These are phyloP conservation scores for Acer saccharum DNA, from an alignment of 345 rosid genomes.

Conservation along the genomic window DNA sequence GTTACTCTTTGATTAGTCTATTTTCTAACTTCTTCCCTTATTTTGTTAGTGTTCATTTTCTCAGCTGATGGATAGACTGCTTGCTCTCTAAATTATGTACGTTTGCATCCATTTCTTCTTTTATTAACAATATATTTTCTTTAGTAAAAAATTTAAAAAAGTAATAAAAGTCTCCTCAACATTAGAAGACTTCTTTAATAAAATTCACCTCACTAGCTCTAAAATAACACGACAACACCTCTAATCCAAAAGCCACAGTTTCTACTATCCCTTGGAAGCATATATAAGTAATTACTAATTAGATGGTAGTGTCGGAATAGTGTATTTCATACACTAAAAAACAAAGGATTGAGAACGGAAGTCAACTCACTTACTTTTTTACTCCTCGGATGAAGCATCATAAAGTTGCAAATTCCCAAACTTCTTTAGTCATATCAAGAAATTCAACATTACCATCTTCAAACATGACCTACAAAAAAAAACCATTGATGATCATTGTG, in stretches of 20 bases:
- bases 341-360: not conserved
- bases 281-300: too few relatives aligned
- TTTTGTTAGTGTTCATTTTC: too few relatives aligned
- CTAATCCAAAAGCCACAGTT: conserved; percentile 5
- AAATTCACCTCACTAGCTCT: not conserved
- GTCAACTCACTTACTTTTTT: conserved; percentile 8
- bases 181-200: not conserved
- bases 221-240: not conserved
- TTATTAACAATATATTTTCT: too few relatives aligned
- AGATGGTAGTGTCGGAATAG: not conserved
- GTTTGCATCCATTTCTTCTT: too few relatives aligned
- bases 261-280: not conserved
- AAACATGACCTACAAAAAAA: conserved; percentile 59
- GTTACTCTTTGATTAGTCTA: too few relatives aligned
- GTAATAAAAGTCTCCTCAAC: not conserved
- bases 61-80: too few relatives aligned
- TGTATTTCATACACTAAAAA: not conserved
- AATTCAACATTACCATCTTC: conserved; percentile 68
- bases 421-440: conserved; percentile 68
- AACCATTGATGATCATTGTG: conserved; percentile 8
- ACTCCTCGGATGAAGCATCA: conserved; percentile 28
- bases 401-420: conserved; percentile 56
- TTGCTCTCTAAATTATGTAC: too few relatives aligned
- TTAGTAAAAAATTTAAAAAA: too few relatives aligned
- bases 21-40: too few relatives aligned